Percentiles rank a stretch among this genome's conserved stretches.
Conservation (phyloP, 2,329 filamentous ascomycete genomes). For the Tothia fuscella region DNA sequence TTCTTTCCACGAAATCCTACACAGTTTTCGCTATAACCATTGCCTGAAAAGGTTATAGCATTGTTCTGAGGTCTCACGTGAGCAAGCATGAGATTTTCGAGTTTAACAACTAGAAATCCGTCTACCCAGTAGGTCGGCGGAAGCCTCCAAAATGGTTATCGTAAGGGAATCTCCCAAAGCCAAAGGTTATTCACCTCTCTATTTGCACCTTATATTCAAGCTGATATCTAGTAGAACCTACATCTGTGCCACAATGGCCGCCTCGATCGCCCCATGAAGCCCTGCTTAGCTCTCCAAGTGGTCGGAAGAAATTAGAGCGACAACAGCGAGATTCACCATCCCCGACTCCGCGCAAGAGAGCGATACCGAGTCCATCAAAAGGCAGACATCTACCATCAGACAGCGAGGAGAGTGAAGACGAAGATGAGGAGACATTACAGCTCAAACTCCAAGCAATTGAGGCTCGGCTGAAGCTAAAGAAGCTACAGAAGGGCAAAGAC, state of each 20-base stretch:
- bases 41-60: no score
- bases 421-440: conserved; percentile 82
- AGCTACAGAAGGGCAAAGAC: conserved; percentile 46
- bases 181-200: conserved; percentile 21
- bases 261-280: conserved; percentile 51
- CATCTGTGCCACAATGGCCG: conserved; percentile 42
- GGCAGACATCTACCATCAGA: conserved; percentile 18
- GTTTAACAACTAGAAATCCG: no score
- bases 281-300: conserved; percentile 59
- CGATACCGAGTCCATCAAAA: conserved; percentile 12
- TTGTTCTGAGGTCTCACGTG: no score
- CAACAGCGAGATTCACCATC: conserved; percentile 26
- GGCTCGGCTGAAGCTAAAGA: conserved; percentile 76
- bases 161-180: conserved; percentile 36
- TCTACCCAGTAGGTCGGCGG: no score
- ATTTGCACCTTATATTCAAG: background rate
- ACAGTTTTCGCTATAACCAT: no score
- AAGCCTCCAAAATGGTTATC: conserved; percentile 28
- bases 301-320: conserved; percentile 35
- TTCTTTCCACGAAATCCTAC: no score
- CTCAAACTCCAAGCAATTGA: conserved; percentile 82
- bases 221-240: conserved; percentile 17
- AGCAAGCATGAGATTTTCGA: no score
- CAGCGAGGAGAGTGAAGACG: conserved; percentile 48
- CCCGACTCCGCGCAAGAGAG: conserved; percentile 43